A percentile compares a stretch with the other conserved stretches of the same genome.
These are phyloP conservation scores for Karstenula rhodostoma DNA, from an alignment of 2,329 filamentous ascomycete species.

Conservation along the genomic window DNA sequence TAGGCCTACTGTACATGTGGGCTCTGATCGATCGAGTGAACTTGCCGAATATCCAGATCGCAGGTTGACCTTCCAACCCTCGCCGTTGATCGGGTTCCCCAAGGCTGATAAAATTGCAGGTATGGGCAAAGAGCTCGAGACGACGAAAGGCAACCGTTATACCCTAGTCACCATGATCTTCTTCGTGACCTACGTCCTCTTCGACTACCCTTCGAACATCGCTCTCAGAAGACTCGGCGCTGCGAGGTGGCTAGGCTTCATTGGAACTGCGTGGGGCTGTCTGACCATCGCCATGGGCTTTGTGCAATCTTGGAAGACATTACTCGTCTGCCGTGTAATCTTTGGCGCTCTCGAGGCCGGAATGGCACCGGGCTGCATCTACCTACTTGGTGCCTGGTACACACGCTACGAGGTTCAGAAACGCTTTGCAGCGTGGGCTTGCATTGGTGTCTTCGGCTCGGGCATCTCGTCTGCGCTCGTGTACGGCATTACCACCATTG, in stretches of 20 bases:
- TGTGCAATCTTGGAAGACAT: conserved; percentile 12
- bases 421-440: conserved; percentile 58
- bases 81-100: neutral
- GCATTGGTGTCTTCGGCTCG: conserved; percentile 59
- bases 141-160: conserved; percentile 21
- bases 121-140: conserved; percentile 20
- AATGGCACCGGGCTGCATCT: conserved; percentile 21
- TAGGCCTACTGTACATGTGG: conserved; percentile 24
- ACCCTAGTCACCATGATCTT: conserved; percentile 24
- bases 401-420: conserved; percentile 61
- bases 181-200: conserved; percentile 22
- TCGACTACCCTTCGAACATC: conserved; percentile 20
- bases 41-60: conserved; percentile 17
- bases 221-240: conserved; percentile 10
- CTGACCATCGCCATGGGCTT: conserved; percentile 16
- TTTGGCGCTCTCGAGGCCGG: conserved; percentile 30
- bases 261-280: conserved; percentile 12
- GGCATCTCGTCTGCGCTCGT: conserved; percentile 62
- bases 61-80: neutral
- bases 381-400: conserved; percentile 46
- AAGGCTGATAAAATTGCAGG: conserved; percentile 10
- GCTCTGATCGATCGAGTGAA: conserved; percentile 24
- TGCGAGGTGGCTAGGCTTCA: conserved; percentile 16
- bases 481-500: conserved; percentile 48
- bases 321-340: conserved; percentile 23